Evolutionary conservation across 352 stramenopile species (phyloP).

Genomic region (Plasmopara halstedii): DNA sequence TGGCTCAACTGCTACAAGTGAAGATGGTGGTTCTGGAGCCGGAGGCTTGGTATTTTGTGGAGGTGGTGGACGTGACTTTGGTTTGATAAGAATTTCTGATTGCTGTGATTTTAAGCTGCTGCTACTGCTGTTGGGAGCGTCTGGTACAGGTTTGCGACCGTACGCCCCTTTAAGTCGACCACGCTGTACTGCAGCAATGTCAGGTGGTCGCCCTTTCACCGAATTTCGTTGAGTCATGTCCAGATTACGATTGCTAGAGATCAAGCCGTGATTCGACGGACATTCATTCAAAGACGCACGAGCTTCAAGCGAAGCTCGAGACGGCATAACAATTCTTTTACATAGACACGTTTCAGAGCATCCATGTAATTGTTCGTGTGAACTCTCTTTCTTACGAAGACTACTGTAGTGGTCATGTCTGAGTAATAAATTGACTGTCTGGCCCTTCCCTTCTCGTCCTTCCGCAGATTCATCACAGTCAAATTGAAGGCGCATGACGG

Average conservation of each 20-base stretch:
- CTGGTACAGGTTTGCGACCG: slow-evolving; percentile 17
- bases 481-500: slow-evolving; percentile 40
- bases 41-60: slow-evolving; percentile 9
- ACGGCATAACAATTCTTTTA: slow-evolving; percentile 18
- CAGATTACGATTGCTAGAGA: slow-evolving; percentile 6
- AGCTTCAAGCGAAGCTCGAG: slow-evolving; percentile 20
- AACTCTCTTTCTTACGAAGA: slow-evolving; percentile 23
- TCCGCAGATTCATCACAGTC: slow-evolving; percentile 26
- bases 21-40: slow-evolving; percentile 4
- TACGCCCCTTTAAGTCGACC: slow-evolving; percentile 12
- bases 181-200: slow-evolving; percentile 12
- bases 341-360: slow-evolving; percentile 25
- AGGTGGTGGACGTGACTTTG: slow-evolving; percentile 9
- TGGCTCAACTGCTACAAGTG: slow-evolving; percentile 1
- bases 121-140: slow-evolving; percentile 3
- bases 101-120: not conserved
- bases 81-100: slow-evolving; percentile 10
- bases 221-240: slow-evolving; percentile 15
- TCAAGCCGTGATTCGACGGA: slow-evolving; percentile 16
- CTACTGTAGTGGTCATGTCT: slow-evolving; percentile 50
- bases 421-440: slow-evolving; percentile 37
- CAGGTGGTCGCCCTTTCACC: slow-evolving; percentile 10
- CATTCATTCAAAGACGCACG: slow-evolving; percentile 10
- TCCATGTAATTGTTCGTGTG: slow-evolving; percentile 19
- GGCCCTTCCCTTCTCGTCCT: slow-evolving; percentile 23